phyloP scores from a whole-genome alignment of 1,284 basidiomycete species.

The Calocybe gambosa region DNA sequence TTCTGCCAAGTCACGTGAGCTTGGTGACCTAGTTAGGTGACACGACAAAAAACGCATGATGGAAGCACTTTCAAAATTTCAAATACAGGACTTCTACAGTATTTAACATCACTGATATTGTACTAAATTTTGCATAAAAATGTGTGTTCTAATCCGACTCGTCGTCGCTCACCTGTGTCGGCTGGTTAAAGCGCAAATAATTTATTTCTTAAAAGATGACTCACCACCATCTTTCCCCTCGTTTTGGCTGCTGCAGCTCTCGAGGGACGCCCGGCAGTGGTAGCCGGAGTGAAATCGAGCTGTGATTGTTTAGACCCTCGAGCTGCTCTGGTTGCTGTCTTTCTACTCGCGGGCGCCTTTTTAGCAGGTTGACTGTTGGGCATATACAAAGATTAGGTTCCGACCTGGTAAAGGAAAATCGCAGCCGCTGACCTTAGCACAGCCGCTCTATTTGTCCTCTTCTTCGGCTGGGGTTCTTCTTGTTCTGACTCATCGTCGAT shows the following conservation, averaged over 20 bases:
- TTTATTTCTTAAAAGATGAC: constrained; percentile 9
- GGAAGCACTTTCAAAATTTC: too few species aligned
- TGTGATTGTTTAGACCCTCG: constrained; percentile 41
- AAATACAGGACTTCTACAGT: too few species aligned
- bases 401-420: constrained; percentile 11
- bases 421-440: constrained; percentile 44
- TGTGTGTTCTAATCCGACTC: constrained; percentile 22
- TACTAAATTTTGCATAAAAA: too few species aligned
- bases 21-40: too few species aligned
- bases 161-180: constrained; percentile 23
- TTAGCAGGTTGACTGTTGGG: constrained; percentile 41
- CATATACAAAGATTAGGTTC: neutral
- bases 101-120: too few species aligned
- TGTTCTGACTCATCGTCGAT: constrained; percentile 60
- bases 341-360: constrained; percentile 58
- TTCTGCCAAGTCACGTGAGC: neutral
- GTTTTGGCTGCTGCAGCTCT: constrained; percentile 57
- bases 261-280: constrained; percentile 42
- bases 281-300: constrained; percentile 53
- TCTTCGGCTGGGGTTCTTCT: constrained; percentile 39
- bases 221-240: constrained; percentile 45
- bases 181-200: neutral
- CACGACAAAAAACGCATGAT: too few species aligned
- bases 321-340: constrained; percentile 32
- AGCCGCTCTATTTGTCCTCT: constrained; percentile 61